Percentiles rank a stretch among this genome's conserved stretches.
These are phyloP conservation scores for Zymoseptoria passerinii DNA, from an alignment of 2,329 filamentous ascomycete genomes.

Conservation along the genomic window DNA sequence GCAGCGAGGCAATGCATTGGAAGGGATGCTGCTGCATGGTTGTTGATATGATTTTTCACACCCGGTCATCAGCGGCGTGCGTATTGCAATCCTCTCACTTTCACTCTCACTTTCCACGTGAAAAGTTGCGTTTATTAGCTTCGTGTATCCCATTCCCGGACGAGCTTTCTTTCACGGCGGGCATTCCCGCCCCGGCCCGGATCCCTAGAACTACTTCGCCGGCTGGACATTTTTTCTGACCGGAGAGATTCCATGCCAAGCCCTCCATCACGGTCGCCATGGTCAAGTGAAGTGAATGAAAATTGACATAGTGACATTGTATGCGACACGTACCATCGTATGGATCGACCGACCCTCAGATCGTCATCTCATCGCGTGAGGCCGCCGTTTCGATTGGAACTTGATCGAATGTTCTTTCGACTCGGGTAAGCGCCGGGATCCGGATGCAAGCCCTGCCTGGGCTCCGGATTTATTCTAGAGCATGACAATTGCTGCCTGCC, in stretches of 20 bases:
- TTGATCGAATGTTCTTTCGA: neutral
- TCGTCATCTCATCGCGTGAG: neutral
- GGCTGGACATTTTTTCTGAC: neutral
- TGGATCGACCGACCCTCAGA: neutral
- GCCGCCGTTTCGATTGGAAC: neutral
- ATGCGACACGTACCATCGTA: neutral
- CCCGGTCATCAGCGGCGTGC: no score
- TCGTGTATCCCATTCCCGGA: neutral
- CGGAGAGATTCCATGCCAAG: neutral
- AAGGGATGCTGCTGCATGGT: constrained; percentile 35
- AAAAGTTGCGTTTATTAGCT: no score
- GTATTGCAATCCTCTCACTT: no score
- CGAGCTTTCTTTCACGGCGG: no score
- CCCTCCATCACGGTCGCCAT: neutral
- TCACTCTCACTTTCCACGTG: no score
- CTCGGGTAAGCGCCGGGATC: neutral
- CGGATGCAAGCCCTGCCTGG: neutral
- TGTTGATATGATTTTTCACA: neutral
- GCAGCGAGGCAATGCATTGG: constrained; percentile 32
- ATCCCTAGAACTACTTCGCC: no score
- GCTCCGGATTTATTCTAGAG: neutral
- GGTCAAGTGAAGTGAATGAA: neutral
- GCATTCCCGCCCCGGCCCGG: neutral
- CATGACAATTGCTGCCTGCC: neutral
- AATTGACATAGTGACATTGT: neutral